Percentiles rank a stretch among this genome's conserved stretches.
Conservation (phyloP, 306 rosid genomes). For the Macrotyloma uniflorum region DNA sequence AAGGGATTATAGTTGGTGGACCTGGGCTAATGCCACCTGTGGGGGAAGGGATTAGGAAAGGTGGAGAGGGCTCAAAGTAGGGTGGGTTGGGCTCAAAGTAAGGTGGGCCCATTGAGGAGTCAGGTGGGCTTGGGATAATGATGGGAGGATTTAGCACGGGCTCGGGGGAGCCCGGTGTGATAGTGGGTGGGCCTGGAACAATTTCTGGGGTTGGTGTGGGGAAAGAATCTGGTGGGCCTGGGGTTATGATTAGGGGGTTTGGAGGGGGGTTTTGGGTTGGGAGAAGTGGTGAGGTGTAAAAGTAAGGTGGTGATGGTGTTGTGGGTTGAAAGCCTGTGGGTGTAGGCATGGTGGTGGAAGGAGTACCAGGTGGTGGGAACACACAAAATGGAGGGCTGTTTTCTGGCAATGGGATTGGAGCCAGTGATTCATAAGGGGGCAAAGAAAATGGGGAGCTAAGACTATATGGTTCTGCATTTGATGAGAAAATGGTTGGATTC, state of each 20-base stretch:
- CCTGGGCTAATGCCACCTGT: conserved; percentile 43
- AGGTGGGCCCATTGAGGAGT: conserved; percentile 49
- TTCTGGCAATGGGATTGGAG: conserved; percentile 60
- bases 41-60: conserved; percentile 51
- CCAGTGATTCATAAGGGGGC: conserved; percentile 79
- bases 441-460: conserved; percentile 71
- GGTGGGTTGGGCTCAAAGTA: conserved; percentile 59
- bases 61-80: conserved; percentile 31
- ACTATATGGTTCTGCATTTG: conserved; percentile 66
- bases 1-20: conserved; percentile 54
- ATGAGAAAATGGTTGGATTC: conserved; percentile 46
- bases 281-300: not conserved
- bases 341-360: conserved; percentile 53
- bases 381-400: conserved; percentile 67
- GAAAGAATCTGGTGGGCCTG: conserved; percentile 44
- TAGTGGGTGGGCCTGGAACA: conserved; percentile 40
- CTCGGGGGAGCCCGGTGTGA: conserved; percentile 43
- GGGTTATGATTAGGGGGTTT: conserved; percentile 35
- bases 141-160: conserved; percentile 45
- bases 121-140: conserved; percentile 46
- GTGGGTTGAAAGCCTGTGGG: conserved; percentile 48
- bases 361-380: conserved; percentile 67
- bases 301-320: conserved; percentile 18
- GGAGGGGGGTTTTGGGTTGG: conserved; percentile 60
- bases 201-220: conserved; percentile 43